A percentile compares a stretch with the other conserved stretches of the same genome.
phyloP scores from a whole-genome alignment of 208 protist genomes.

The Herpetomonas samuelpessoai region DNA sequence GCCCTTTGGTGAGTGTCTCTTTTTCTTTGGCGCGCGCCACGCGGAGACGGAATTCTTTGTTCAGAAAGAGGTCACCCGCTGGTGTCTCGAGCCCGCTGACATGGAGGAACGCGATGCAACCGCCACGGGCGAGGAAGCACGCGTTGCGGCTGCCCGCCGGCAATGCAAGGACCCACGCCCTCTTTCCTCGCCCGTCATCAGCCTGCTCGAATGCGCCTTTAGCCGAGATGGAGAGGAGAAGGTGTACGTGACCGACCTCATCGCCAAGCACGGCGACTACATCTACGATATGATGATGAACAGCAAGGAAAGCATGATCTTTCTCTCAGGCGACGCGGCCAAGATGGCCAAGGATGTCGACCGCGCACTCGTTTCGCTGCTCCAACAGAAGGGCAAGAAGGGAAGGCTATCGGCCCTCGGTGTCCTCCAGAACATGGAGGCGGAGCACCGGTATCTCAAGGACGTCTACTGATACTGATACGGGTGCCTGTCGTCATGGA shows the following conservation, averaged over 20 bases:
- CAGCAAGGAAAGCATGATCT: conserved; percentile 54
- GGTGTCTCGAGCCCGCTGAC: conserved; percentile 28
- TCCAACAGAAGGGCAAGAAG: conserved; percentile 62
- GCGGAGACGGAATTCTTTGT: conserved; percentile 65
- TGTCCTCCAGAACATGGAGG: conserved; percentile 75
- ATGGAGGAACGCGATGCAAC: conserved; percentile 24
- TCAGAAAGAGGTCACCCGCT: conserved; percentile 37
- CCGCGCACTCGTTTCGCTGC: conserved; percentile 53
- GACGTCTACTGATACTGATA: conserved; percentile 82
- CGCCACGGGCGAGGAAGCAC: conserved; percentile 22
- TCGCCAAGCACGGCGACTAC: conserved; percentile 63
- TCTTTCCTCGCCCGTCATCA: conserved; percentile 42
- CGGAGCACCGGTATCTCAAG: conserved; percentile 79
- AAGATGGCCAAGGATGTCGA: conserved; percentile 93
- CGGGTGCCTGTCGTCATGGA: no score
- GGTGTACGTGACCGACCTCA: conserved; percentile 88
- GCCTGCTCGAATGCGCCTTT: conserved; percentile 76
- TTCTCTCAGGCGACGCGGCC: conserved; percentile 90
- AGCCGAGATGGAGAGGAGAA: conserved; percentile 74
- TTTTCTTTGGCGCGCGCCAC: conserved; percentile 68
- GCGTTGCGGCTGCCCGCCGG: conserved; percentile 17
- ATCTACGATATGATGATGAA: conserved; percentile 46
- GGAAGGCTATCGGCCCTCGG: conserved; percentile 53
- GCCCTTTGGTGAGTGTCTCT: conserved; percentile 39
- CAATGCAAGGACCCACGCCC: conserved; percentile 3